Percentiles rank a stretch among this genome's conserved stretches.
Evolutionary conservation across 108 stramenopile species (phyloP).

Genomic region (Skeletonema costatum): DNA sequence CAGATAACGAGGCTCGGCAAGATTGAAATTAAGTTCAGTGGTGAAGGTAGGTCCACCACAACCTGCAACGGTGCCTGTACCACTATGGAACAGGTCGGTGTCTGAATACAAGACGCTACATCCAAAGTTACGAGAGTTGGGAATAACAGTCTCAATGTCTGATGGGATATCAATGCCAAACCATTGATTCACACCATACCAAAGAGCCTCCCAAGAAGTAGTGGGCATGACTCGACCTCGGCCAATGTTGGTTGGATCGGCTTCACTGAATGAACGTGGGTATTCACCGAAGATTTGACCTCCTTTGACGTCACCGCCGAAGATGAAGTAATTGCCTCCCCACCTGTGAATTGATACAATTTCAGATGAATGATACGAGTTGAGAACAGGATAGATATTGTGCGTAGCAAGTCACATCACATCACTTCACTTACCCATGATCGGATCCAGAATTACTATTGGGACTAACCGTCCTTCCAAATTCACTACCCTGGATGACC

Average conservation of each 20-base stretch:
- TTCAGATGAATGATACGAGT: too few relatives aligned
- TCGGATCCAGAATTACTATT: slow-evolving; percentile 31
- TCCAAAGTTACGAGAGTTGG: slow-evolving; percentile 34
- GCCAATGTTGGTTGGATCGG: slow-evolving; percentile 38
- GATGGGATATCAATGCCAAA: slow-evolving; percentile 41
- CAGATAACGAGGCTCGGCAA: slow-evolving; percentile 20
- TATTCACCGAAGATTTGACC: slow-evolving; percentile 49
- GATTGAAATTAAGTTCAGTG: slow-evolving; percentile 11
- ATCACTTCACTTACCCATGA: not conserved
- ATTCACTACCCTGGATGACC: slow-evolving; percentile 47
- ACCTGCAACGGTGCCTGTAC: slow-evolving; percentile 14
- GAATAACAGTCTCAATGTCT: slow-evolving; percentile 37
- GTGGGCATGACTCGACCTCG: slow-evolving; percentile 61
- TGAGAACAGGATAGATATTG: too few relatives aligned
- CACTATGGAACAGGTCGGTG: slow-evolving; percentile 18
- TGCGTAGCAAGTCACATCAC: too few relatives aligned
- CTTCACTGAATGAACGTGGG: slow-evolving; percentile 29
- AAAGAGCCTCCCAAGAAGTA: slow-evolving; percentile 53
- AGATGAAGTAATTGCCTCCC: slow-evolving; percentile 55
- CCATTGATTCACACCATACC: slow-evolving; percentile 60
- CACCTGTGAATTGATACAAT: slow-evolving; percentile 15
- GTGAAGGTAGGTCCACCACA: slow-evolving; percentile 24
- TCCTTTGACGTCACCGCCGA: slow-evolving; percentile 52
- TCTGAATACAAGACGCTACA: slow-evolving; percentile 32
- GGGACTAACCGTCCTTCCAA: slow-evolving; percentile 47